Percentiles rank a stretch among this genome's conserved stretches.
Conservation (phyloP, 768 basidiomycete genomes). For the Kwoniella sp. region DNA sequence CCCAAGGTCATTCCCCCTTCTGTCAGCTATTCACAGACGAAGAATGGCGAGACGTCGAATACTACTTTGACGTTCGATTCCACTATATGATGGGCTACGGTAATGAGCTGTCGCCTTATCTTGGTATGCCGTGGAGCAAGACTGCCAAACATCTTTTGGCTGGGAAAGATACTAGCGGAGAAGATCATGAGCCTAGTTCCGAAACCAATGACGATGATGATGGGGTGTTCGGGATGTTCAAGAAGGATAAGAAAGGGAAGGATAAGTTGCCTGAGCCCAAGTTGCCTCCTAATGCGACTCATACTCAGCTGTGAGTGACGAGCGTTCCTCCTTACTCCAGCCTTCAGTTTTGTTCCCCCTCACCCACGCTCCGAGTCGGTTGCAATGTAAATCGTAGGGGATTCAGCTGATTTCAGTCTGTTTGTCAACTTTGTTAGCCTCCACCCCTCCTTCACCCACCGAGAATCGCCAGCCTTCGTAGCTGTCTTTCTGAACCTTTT, state of each 20-base stretch:
- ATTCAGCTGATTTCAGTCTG: not conserved
- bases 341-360: too few relatives aligned
- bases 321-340: not conserved
- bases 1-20: constrained; percentile 48
- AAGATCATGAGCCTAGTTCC: constrained; percentile 15
- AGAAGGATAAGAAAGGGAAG: constrained; percentile 9
- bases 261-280: constrained; percentile 52
- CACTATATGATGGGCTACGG: constrained; percentile 57
- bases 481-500: constrained; percentile 57
- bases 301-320: constrained; percentile 54
- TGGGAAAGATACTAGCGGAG: constrained; percentile 48
- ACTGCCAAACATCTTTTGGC: constrained; percentile 52
- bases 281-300: constrained; percentile 57
- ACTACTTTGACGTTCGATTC: constrained; percentile 55
- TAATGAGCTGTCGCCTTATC: constrained; percentile 51
- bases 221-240: constrained; percentile 9
- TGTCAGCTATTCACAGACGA: constrained; percentile 56
- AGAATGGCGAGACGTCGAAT: constrained; percentile 56
- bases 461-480: constrained; percentile 58
- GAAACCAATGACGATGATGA: not conserved
- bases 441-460: constrained; percentile 57
- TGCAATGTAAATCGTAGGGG: too few relatives aligned
- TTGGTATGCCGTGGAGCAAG: constrained; percentile 57
- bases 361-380: too few relatives aligned
- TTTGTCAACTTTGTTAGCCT: constrained; percentile 32